These are phyloP conservation scores for Medicago lupulina DNA, from an alignment of 306 rosid species.

Conservation along the genomic window DNA sequence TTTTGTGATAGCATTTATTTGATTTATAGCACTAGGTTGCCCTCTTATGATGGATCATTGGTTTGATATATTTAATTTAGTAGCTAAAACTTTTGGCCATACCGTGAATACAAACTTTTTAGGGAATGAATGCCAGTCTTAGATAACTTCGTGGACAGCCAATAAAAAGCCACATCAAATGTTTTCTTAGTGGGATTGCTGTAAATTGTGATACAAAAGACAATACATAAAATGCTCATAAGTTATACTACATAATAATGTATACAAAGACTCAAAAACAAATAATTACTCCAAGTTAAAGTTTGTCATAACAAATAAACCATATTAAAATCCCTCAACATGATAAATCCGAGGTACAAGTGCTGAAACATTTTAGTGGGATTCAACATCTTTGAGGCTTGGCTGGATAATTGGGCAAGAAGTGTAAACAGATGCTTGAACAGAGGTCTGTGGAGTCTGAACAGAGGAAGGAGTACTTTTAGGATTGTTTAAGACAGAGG, in stretches of 20 bases:
- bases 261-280: background rate
- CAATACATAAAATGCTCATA: conserved; percentile 1
- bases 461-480: background rate
- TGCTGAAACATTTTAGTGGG: background rate
- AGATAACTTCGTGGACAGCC: background rate
- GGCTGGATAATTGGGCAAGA: background rate
- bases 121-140: conserved; percentile 28
- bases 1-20: conserved; percentile 7
- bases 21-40: conserved; percentile 16
- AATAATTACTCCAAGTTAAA: conserved; percentile 16
- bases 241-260: conserved; percentile 14
- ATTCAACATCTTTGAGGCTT: background rate
- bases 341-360: background rate
- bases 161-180: conserved; percentile 16
- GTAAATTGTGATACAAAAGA: conserved; percentile 1
- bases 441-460: background rate
- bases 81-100: conserved; percentile 21
- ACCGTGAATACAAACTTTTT: conserved; percentile 6
- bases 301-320: background rate
- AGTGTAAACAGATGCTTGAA: background rate
- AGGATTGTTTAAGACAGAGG: background rate
- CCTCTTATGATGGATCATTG: background rate
- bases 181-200: conserved; percentile 16
- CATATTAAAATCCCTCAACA: background rate
- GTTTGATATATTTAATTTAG: conserved; percentile 26